Evolutionary conservation across 176 grass and related monocot genomes (phyloP), one percentile per base, ranked within the genome.

Genomic region (Triticum dicoccoides): DNA sequence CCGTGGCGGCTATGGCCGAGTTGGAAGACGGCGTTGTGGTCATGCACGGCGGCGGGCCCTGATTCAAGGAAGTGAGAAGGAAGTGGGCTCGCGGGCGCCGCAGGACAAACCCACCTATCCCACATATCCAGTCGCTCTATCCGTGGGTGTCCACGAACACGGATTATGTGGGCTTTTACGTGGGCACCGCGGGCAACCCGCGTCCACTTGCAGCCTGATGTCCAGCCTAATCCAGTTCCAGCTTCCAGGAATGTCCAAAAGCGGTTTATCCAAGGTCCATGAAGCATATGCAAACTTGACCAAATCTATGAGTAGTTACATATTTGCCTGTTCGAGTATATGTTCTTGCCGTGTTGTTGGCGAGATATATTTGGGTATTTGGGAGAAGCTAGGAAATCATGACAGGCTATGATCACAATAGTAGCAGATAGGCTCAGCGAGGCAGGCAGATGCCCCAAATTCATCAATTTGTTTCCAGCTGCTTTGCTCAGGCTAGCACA

Each of bases 401-500:
- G 69, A n/a, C 9, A 76, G 66, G 56, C 88, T 86, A 62, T 59
- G 30, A 69, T 87, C 34, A 35, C 3, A 68, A 23, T 38, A 38
- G 37, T 41, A 45, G 42, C 17, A 66, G 59, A 51, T 87, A 91
- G 89, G 85, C 59, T 76, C 81, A 70, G 76, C 14, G 38, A 35
- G 54, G 77, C 61, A 80, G 61, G 65, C 89, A 91, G 35, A 84
- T 75, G 38, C 59, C 65, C 67, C 80, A 47, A 84, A 76, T 42
- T 87, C 69, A 41, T 68, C 81, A 76, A 23, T 87, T 68, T 73
- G 61, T 58, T 54, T 84, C 38, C 86, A 88, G 65, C 73, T 82
- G 73, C 73, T 82, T 83, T 83, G 70, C 3, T 65, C 80, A 67
- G 66, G 56, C 66, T 79, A 88, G 89, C 85, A 76, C 80, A 39